A percentile compares a stretch with the other conserved stretches of the same genome.
phyloP scores from a whole-genome alignment of 306 rosid genomes.

The Medicago ruthenica region DNA sequence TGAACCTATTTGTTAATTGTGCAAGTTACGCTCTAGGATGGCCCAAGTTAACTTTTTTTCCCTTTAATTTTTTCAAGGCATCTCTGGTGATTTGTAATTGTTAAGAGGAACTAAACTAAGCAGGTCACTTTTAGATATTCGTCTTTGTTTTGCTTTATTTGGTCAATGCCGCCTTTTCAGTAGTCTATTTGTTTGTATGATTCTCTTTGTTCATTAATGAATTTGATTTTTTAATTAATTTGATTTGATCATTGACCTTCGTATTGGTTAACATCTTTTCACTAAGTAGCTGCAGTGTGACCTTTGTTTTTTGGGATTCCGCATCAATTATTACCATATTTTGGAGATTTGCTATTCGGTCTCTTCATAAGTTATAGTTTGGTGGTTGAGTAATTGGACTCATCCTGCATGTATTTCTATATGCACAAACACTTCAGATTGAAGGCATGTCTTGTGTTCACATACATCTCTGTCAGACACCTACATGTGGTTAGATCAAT shows the following conservation, averaged over 20 bases:
- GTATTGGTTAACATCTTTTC: not conserved
- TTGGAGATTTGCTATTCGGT: not conserved
- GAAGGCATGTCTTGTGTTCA: too few relatives aligned
- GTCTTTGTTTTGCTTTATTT: conserved; percentile 5
- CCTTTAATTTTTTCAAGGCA: not conserved
- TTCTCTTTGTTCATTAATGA: not conserved
- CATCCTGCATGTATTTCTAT: not conserved
- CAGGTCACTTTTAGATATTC: conserved; percentile 1
- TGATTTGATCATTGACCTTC: conserved; percentile 26
- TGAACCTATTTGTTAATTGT: conserved; percentile 8
- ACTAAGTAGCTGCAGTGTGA: not conserved
- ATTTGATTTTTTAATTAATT: conserved; percentile 19
- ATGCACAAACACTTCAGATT: too few relatives aligned
- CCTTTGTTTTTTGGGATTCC: not conserved
- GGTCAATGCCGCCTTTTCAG: conserved; percentile 5
- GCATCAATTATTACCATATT: not conserved
- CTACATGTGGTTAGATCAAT: too few relatives aligned
- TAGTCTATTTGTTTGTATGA: conserved; percentile 16
- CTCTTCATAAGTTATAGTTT: conserved; percentile 1
- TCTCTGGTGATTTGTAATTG: conserved; percentile 2
- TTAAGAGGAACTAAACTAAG: not conserved
- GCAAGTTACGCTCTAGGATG: not conserved
- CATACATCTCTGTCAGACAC: too few relatives aligned
- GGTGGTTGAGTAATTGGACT: conserved; percentile 21
- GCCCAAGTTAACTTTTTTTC: not conserved